A percentile compares a stretch with the other conserved stretches of the same genome.
These are phyloP conservation scores for Friedmanniomyces endolithicus DNA, from an alignment of 495 filamentous ascomycete species.

Conservation along the genomic window DNA sequence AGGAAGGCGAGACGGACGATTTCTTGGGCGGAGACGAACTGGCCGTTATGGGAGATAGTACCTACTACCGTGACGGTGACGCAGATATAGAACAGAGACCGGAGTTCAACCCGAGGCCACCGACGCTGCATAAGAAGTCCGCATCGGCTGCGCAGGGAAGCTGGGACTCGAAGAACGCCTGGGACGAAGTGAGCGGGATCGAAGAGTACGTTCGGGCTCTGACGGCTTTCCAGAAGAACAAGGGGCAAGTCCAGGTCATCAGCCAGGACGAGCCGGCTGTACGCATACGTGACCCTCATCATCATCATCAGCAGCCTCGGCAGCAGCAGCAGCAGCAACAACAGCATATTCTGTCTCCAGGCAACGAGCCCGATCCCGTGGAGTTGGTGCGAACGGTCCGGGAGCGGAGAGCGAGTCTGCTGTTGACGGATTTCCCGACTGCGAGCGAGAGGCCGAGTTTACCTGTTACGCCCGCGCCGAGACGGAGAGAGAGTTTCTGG, in stretches of 20 bases:
- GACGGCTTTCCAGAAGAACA: slow-evolving; percentile 36
- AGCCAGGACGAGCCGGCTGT: slow-evolving; percentile 6
- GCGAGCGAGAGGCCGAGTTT: slow-evolving; percentile 73
- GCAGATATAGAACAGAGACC: neutral
- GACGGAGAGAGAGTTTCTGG: slow-evolving; percentile 44
- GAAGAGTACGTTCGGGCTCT: slow-evolving; percentile 63
- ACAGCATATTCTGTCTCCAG: slow-evolving; percentile 9
- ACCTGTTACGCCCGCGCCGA: slow-evolving; percentile 79
- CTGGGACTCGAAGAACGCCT: slow-evolving; percentile 62
- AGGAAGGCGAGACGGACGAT: slow-evolving; percentile 9
- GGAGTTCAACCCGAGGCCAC: slow-evolving; percentile 9
- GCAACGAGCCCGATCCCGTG: slow-evolving; percentile 20
- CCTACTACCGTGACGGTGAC: neutral
- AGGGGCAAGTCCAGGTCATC: slow-evolving; percentile 45
- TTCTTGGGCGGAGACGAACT: slow-evolving; percentile 10
- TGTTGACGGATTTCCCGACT: slow-evolving; percentile 74
- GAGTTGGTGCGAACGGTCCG: slow-evolving; percentile 2
- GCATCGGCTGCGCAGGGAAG: slow-evolving; percentile 34
- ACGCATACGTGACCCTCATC: too few relatives aligned
- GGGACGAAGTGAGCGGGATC: slow-evolving; percentile 78
- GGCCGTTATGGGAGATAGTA: neutral
- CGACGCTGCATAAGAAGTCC: slow-evolving; percentile 1
- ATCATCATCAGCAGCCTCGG: too few relatives aligned
- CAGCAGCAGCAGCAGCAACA: slow-evolving; percentile 1
- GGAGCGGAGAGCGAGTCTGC: slow-evolving; percentile 42